phyloP scores from a whole-genome alignment of 225 moss, liverwort and hornwort genomes.

The Marchantia paleacea region DNA sequence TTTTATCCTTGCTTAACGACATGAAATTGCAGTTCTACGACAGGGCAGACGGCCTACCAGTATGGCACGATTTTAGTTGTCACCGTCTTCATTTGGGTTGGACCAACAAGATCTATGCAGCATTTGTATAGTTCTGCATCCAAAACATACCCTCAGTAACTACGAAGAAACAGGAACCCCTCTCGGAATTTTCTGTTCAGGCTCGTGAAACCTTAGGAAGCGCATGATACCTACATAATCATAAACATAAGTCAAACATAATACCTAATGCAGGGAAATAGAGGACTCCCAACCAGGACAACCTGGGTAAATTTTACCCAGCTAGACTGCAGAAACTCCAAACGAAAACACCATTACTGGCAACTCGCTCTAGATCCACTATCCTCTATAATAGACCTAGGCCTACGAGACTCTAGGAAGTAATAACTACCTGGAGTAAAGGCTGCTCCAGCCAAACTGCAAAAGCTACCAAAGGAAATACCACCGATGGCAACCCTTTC shows the following conservation, averaged over 20 bases:
- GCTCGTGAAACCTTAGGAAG: too few species aligned
- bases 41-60: slow-evolving; percentile 40
- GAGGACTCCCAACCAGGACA: too few species aligned
- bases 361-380: too few species aligned
- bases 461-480: slow-evolving; percentile 72
- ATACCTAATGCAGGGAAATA: too few species aligned
- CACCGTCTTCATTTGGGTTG: slow-evolving; percentile 69
- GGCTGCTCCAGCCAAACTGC: slow-evolving; percentile 59
- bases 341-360: too few species aligned
- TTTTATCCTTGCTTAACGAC: background rate
- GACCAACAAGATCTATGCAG: slow-evolving; percentile 62
- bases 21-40: background rate
- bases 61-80: slow-evolving; percentile 65
- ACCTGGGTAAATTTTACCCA: too few species aligned
- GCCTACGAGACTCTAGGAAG: background rate
- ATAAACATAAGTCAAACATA: too few species aligned
- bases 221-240: too few species aligned
- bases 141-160: background rate
- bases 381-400: background rate
- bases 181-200: too few species aligned
- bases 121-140: slow-evolving; percentile 74
- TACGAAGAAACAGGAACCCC: background rate
- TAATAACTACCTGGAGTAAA: slow-evolving; percentile 63
- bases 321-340: too few species aligned
- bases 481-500: slow-evolving; percentile 66